Evolutionary conservation across 2,329 filamentous ascomycete species (phyloP).

Genomic region (Aureobasidium sp.): DNA sequence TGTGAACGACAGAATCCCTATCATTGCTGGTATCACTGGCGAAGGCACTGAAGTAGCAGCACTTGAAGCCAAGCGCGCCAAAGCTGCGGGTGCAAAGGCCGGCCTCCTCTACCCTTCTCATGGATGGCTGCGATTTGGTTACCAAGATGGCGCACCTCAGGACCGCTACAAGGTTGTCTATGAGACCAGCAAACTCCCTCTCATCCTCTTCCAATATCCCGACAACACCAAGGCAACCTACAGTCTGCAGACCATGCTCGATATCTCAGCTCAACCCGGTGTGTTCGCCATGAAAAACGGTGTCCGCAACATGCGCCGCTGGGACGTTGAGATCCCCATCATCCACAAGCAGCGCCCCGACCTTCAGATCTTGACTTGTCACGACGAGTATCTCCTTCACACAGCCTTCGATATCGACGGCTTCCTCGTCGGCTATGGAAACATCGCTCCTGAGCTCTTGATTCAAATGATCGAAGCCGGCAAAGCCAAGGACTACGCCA

Average conservation of each 20-base stretch:
- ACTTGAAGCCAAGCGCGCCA: conserved; percentile 42
- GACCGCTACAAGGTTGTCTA: conserved; percentile 44
- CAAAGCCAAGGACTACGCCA: conserved; percentile 40
- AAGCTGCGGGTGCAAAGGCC: conserved; percentile 42
- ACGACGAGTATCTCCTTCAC: conserved; percentile 46
- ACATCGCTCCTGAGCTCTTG: conserved; percentile 43
- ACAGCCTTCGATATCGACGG: conserved; percentile 46
- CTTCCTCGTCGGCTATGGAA: conserved; percentile 47
- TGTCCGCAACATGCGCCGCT: conserved; percentile 48
- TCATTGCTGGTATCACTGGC: conserved; percentile 46
- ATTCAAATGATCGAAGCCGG: conserved; percentile 44
- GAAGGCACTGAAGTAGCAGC: conserved; percentile 46
- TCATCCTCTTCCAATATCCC: conserved; percentile 47
- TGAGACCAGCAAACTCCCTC: conserved; percentile 40
- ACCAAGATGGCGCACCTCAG: conserved; percentile 44
- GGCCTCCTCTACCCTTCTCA: conserved; percentile 46
- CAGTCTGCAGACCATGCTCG: conserved; percentile 43
- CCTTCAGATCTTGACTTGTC: conserved; percentile 43
- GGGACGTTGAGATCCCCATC: conserved; percentile 47
- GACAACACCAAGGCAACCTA: conserved; percentile 47
- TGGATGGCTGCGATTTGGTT: conserved; percentile 48
- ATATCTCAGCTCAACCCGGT: conserved; percentile 44
- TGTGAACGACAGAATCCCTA: conserved; percentile 41
- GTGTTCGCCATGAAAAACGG: conserved; percentile 51
- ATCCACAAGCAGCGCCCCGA: conserved; percentile 41